Conservation (phyloP, 306 rosid genomes). For the Gastrolobium bilobum region DNA sequence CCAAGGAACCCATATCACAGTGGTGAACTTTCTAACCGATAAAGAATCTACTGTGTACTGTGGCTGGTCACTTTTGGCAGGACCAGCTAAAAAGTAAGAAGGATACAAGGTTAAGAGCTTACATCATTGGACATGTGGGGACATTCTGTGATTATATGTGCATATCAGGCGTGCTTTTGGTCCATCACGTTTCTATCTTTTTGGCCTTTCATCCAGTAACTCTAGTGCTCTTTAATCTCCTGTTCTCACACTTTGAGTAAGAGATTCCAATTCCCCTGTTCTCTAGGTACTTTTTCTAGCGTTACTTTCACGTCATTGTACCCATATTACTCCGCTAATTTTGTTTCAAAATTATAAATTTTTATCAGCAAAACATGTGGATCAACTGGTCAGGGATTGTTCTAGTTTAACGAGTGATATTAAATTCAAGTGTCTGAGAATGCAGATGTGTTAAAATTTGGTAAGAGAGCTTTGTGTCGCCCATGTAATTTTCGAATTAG, state of each 20-base stretch:
- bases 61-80: constrained; percentile 44
- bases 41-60: constrained; percentile 24
- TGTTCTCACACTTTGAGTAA: constrained; percentile 28
- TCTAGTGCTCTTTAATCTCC: constrained; percentile 44
- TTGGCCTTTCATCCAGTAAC: constrained; percentile 55
- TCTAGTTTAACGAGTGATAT: no score
- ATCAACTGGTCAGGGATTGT: no score
- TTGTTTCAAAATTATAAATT: constrained; percentile 7
- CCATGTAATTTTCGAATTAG: no score
- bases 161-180: constrained; percentile 69
- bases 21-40: constrained; percentile 23
- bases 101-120: constrained; percentile 26
- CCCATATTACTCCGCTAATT: constrained; percentile 6
- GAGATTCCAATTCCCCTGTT: constrained; percentile 56
- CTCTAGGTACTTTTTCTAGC: constrained; percentile 41
- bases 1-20: neutral
- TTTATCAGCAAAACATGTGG: no score
- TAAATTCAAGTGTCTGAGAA: no score
- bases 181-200: constrained; percentile 63
- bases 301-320: constrained; percentile 37
- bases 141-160: constrained; percentile 56
- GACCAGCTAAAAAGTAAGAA: constrained; percentile 18
- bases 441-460: no score
- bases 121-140: constrained; percentile 61
- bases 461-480: no score